phyloP scores from a whole-genome alignment of 257 asterid genomes.

The Solanum infundibuliforme region DNA sequence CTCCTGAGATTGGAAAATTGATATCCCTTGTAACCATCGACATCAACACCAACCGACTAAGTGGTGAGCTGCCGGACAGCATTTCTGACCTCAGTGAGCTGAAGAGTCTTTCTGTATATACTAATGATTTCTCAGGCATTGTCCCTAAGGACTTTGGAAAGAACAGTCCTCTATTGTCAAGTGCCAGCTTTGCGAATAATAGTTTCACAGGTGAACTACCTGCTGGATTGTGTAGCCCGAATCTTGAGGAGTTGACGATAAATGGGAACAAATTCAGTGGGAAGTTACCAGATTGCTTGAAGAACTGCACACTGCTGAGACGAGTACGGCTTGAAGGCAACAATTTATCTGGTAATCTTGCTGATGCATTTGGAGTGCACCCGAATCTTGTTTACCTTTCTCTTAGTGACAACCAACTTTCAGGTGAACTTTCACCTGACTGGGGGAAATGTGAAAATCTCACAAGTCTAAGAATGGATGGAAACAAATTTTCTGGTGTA shows the following conservation, averaged over 20 bases:
- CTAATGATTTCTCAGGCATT: constrained; percentile 43
- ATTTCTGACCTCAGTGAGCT: constrained; percentile 37
- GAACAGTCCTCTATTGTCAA: constrained; percentile 24
- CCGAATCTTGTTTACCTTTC: constrained; percentile 37
- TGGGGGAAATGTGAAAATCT: constrained; percentile 50
- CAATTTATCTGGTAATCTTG: constrained; percentile 43
- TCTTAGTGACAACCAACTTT: constrained; percentile 42
- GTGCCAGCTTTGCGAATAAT: constrained; percentile 45
- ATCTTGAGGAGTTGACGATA: constrained; percentile 36
- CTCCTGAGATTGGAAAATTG: constrained; percentile 45
- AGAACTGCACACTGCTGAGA: constrained; percentile 34
- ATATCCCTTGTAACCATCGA: constrained; percentile 20
- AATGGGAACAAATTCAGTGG: constrained; percentile 50
- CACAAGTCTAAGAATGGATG: constrained; percentile 34
- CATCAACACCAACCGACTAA: constrained; percentile 38
- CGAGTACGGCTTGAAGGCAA: constrained; percentile 59
- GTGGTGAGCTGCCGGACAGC: constrained; percentile 53
- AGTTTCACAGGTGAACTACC: constrained; percentile 70
- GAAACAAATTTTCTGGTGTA: constrained; percentile 45
- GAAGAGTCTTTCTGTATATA: constrained; percentile 18
- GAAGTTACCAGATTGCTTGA: constrained; percentile 56
- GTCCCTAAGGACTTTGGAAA: constrained; percentile 56
- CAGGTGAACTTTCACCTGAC: constrained; percentile 42
- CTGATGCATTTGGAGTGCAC: constrained; percentile 54
- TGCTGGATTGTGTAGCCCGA: constrained; percentile 38